Percentiles rank a stretch among this genome's conserved stretches.
Evolutionary conservation across 768 basidiomycete genomes (phyloP).

Genomic region (Coprinellus micaceus): DNA sequence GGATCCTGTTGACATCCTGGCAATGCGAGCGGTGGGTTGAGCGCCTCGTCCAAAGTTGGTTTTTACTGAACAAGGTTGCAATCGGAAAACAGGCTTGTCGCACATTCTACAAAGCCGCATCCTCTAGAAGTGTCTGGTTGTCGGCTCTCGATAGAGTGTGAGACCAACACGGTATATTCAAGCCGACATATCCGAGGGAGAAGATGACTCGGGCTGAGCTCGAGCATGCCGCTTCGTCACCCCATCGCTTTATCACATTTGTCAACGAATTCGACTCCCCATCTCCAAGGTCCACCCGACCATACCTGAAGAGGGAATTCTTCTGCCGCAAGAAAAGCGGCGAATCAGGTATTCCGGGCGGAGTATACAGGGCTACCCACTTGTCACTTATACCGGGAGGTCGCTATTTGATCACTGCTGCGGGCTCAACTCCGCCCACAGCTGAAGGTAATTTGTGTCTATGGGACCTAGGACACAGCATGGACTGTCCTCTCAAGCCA

Average conservation of each 20-base stretch:
- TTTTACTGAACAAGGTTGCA: not conserved
- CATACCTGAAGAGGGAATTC: not conserved
- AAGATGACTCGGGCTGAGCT: not conserved
- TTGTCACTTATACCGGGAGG: not conserved
- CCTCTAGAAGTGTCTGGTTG: not conserved
- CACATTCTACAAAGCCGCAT: not conserved
- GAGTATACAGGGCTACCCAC: not conserved
- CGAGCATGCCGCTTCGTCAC: not conserved
- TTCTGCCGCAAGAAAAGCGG: not conserved
- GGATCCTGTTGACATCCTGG: too few relatives aligned
- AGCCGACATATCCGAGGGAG: not conserved
- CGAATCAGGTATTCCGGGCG: not conserved
- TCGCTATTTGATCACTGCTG: not conserved
- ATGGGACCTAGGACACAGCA: not conserved
- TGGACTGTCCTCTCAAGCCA: not conserved
- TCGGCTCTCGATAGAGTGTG: not conserved
- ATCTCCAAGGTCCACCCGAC: not conserved
- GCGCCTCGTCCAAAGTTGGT: not conserved
- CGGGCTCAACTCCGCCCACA: not conserved
- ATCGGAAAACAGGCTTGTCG: not conserved
- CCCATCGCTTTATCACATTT: not conserved
- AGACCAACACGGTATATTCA: not conserved
- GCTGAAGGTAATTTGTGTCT: not conserved
- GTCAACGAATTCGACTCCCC: not conserved
- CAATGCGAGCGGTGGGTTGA: not conserved